phyloP scores from a whole-genome alignment of 106 monocot species.

The Acanthochlamys bracteata region DNA sequence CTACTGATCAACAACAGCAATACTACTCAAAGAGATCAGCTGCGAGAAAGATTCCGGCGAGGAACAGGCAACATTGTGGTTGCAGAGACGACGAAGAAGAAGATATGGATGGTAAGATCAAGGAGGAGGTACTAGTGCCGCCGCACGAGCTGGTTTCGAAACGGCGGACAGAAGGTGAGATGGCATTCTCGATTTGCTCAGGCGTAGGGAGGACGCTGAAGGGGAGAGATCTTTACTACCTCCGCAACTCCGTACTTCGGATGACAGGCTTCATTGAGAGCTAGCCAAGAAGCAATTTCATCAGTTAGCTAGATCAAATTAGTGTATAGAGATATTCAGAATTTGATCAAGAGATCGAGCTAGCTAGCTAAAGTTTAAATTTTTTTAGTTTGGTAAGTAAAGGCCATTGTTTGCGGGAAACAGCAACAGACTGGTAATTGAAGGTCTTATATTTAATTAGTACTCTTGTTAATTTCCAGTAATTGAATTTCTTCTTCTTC shows the following conservation, averaged over 20 bases:
- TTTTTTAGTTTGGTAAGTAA: too few relatives aligned
- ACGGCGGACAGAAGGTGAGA: conserved; percentile 5
- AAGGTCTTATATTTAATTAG: too few relatives aligned
- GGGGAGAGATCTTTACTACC: conserved; percentile 32
- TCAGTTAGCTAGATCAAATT: neutral
- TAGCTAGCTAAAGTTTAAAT: too few relatives aligned
- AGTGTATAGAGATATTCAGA: neutral
- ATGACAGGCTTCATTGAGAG: conserved; percentile 48
- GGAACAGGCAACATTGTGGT: neutral
- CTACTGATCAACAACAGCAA: neutral
- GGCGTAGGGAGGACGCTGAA: conserved; percentile 42
- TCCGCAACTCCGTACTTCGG: conserved; percentile 33
- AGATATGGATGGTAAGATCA: neutral
- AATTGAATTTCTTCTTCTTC: too few relatives aligned
- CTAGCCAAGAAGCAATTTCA: neutral
- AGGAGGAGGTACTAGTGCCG: conserved; percentile 18
- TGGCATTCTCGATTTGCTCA: conserved; percentile 30
- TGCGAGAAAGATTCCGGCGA: neutral
- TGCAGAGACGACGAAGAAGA: neutral
- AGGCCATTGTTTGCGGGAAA: too few relatives aligned
- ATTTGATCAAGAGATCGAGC: too few relatives aligned
- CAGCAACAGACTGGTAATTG: too few relatives aligned
- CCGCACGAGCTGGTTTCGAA: conserved; percentile 29
- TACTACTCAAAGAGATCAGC: neutral
- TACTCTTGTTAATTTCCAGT: too few relatives aligned